Conservation (phyloP, 106 monocot species). For the Dendrobium catenatum region DNA sequence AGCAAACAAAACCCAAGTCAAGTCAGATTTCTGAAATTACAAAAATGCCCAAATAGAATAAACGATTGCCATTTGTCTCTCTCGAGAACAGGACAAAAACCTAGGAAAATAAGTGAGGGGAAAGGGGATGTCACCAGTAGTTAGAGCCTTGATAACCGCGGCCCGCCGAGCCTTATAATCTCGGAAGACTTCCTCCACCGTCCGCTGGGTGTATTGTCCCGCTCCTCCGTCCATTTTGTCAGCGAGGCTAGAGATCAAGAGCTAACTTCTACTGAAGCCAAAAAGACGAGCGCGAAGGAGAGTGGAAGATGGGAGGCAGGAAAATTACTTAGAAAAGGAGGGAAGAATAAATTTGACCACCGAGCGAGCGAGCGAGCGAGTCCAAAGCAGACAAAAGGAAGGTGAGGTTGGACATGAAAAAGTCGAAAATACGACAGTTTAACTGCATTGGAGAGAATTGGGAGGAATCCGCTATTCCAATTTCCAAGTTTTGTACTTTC, state of each 20-base stretch:
- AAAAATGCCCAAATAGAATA: neutral
- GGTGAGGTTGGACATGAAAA: too few relatives aligned
- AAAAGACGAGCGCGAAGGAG: neutral
- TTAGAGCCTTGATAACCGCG: conserved; percentile 20
- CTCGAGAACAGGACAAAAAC: neutral
- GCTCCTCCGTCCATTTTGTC: conserved; percentile 7
- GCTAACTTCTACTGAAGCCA: neutral
- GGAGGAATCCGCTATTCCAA: too few relatives aligned
- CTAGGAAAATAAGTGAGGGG: neutral
- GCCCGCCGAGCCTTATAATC: conserved; percentile 12
- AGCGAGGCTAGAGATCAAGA: neutral
- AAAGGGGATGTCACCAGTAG: conserved; percentile 5
- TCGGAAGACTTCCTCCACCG: conserved; percentile 18
- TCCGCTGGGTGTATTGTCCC: conserved; percentile 10
- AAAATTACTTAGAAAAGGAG: too few relatives aligned
- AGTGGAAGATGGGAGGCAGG: neutral
- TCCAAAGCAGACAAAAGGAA: too few relatives aligned
- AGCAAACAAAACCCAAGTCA: neutral
- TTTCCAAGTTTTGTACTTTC: too few relatives aligned
- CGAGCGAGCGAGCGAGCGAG: too few relatives aligned
- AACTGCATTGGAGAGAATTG: too few relatives aligned
- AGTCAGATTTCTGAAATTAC: neutral
- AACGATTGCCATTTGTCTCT: neutral
- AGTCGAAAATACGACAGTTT: too few relatives aligned
- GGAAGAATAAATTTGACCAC: too few relatives aligned